These are phyloP conservation scores for Penicillium waksmanii DNA, from an alignment of 495 filamentous ascomycete genomes.

Conservation along the genomic window DNA sequence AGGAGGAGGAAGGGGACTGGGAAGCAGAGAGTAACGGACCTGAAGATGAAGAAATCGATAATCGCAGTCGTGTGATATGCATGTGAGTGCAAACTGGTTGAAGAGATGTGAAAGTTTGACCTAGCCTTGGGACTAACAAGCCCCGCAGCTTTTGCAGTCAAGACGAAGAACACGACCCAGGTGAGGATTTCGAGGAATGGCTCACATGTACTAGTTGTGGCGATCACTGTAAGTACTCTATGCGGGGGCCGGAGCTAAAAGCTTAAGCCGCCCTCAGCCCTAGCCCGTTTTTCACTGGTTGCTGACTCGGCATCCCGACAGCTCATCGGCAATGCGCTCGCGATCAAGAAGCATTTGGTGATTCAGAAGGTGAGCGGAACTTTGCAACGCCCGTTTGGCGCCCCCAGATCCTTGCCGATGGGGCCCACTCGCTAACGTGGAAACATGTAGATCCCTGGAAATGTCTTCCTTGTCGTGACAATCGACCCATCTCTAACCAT, in stretches of 20 bases:
- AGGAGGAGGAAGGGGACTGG: slow-evolving; percentile 71
- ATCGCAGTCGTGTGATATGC: slow-evolving; percentile 63
- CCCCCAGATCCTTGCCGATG: neutral
- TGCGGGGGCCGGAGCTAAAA: slow-evolving; percentile 29
- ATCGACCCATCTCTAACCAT: slow-evolving; percentile 60
- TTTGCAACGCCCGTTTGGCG: slow-evolving; percentile 5
- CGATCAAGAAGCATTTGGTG: slow-evolving; percentile 69
- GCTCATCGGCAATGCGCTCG: slow-evolving; percentile 95
- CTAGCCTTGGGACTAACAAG: slow-evolving; percentile 23
- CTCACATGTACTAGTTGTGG: slow-evolving; percentile 80
- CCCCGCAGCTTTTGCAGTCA: slow-evolving; percentile 70
- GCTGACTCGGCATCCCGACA: slow-evolving; percentile 42
- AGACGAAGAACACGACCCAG: slow-evolving; percentile 85
- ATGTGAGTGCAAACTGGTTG: slow-evolving; percentile 55
- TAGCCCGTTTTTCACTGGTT: slow-evolving; percentile 29
- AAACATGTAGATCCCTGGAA: slow-evolving; percentile 66
- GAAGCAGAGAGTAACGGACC: slow-evolving; percentile 65
- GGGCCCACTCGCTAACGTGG: slow-evolving; percentile 26
- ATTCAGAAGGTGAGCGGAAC: slow-evolving; percentile 64
- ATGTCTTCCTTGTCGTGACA: slow-evolving; percentile 74
- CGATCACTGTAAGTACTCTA: slow-evolving; percentile 77
- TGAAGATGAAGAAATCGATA: slow-evolving; percentile 57
- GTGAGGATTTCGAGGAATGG: slow-evolving; percentile 85
- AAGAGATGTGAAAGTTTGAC: neutral
- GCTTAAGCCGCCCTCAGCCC: slow-evolving; percentile 27